Percentiles rank a stretch among this genome's conserved stretches.
phyloP scores from a whole-genome alignment of 345 rosid species.

The Linum tenue region DNA sequence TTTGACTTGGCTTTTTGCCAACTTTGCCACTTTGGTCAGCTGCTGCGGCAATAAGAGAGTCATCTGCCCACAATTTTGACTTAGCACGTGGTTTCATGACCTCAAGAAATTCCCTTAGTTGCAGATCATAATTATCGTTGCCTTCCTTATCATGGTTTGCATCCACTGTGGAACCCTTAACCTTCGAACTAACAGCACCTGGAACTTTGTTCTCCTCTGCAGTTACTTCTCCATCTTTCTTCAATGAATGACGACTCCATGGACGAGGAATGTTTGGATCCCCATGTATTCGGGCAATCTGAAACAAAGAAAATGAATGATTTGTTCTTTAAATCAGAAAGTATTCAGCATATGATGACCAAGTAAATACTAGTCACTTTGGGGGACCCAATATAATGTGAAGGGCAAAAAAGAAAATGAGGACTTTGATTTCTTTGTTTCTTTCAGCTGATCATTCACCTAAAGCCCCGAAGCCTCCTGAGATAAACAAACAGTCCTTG shows the following conservation, averaged over 20 bases:
- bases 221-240: constrained; percentile 31
- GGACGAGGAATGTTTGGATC: constrained; percentile 66
- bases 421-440: not conserved
- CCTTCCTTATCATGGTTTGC: constrained; percentile 24
- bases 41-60: constrained; percentile 30
- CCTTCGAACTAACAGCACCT: constrained; percentile 11
- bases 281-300: constrained; percentile 70
- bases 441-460: not conserved
- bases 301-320: not conserved
- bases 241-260: constrained; percentile 68
- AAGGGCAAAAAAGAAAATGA: not conserved
- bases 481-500: not conserved
- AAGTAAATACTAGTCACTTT: too few relatives aligned
- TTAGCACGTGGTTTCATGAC: constrained; percentile 65
- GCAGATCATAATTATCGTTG: constrained; percentile 35
- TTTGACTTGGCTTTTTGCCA: constrained; percentile 15
- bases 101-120: constrained; percentile 64
- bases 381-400: not conserved
- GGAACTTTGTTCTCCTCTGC: constrained; percentile 15
- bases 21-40: constrained; percentile 19
- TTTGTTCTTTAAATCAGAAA: not conserved
- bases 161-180: constrained; percentile 22
- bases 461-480: not conserved
- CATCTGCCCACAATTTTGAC: constrained; percentile 79
- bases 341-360: not conserved